Base-by-base conservation (phyloP, 106 monocot species). In the Allium sativum region DNA sequence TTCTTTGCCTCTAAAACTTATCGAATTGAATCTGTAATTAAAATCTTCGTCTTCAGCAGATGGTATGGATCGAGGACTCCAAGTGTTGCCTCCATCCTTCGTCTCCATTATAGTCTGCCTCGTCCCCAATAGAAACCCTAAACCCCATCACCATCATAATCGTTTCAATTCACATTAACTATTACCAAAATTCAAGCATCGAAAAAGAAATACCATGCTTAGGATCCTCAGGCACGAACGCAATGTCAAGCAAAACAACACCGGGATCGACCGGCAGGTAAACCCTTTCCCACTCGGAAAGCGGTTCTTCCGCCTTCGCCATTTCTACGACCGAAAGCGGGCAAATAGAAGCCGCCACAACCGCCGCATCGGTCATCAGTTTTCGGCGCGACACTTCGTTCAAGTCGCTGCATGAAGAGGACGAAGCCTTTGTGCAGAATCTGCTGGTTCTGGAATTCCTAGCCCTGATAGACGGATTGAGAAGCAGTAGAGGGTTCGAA, bases 11-110 rank as follows among this genome's bases (percentile, higher is more conserved):
- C 59, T 79, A 72, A 96, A 96, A 56, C 95, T 96, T 44, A 96
- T 82, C 20, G 95, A 90, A 51, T 96, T 96, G 70, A 96, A 96
- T 60, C 95, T 81, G 74, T 96, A 96, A 71, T 96, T 96, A 66
- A 96, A 96, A 60, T 96, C 95, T 71, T 96, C 95, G 65, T 96
- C 95, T 58, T 96, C 95, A 1, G 95, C 95, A 31, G 95, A 84
- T 18, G 95, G 77, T 59, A 96, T 96, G 18, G 95, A 84, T 2
- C 95, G 76, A 44, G 87, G 81, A 20, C 46, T 43, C 95, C 95
- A 96, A 41, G 90, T 87, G 52, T 73, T 77, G 5, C 95, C 95
- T 68, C 90, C 90, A 65, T 96, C 84, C 75, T 96, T 96, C 5
- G 90, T 96, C 73, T 96, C 95, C 84, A 96, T 21, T 58, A 96